phyloP scores from a whole-genome alignment of 2,329 filamentous ascomycete species.

The Escovopsis sp. region DNA sequence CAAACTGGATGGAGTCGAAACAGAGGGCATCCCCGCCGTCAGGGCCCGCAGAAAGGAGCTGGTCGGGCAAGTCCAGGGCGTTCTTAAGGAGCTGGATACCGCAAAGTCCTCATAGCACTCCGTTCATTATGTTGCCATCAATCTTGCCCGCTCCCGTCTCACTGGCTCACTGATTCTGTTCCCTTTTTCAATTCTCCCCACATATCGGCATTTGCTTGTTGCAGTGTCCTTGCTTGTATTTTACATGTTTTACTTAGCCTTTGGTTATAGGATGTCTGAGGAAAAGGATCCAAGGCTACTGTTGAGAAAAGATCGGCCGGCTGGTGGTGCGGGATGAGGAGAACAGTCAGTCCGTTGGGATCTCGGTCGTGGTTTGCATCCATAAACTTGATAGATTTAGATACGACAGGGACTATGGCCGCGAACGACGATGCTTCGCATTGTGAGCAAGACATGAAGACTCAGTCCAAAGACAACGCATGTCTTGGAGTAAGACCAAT shows the following conservation, averaged over 20 bases:
- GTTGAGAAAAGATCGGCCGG: too few relatives aligned
- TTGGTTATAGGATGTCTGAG: background rate
- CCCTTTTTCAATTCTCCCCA: background rate
- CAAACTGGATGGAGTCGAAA: constrained; percentile 64
- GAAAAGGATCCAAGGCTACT: background rate
- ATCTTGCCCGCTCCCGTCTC: background rate
- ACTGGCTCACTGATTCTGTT: background rate
- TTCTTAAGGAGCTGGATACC: constrained; percentile 50
- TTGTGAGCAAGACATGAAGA: too few relatives aligned
- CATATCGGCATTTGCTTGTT: background rate
- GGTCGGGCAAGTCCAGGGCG: constrained; percentile 54
- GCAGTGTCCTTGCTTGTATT: background rate
- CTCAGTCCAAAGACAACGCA: too few relatives aligned
- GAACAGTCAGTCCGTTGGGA: too few relatives aligned
- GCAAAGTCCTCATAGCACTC: constrained; percentile 13
- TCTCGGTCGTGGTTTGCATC: too few relatives aligned
- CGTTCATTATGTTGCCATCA: background rate
- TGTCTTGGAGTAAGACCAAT: too few relatives aligned
- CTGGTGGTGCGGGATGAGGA: too few relatives aligned
- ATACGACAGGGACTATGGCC: too few relatives aligned
- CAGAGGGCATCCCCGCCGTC: constrained; percentile 51
- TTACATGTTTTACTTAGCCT: background rate
- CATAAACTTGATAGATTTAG: too few relatives aligned
- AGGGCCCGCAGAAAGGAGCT: constrained; percentile 54
- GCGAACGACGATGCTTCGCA: too few relatives aligned